Evolutionary conservation across 768 basidiomycete species (phyloP).

Genomic region (Suillus alpinus): DNA sequence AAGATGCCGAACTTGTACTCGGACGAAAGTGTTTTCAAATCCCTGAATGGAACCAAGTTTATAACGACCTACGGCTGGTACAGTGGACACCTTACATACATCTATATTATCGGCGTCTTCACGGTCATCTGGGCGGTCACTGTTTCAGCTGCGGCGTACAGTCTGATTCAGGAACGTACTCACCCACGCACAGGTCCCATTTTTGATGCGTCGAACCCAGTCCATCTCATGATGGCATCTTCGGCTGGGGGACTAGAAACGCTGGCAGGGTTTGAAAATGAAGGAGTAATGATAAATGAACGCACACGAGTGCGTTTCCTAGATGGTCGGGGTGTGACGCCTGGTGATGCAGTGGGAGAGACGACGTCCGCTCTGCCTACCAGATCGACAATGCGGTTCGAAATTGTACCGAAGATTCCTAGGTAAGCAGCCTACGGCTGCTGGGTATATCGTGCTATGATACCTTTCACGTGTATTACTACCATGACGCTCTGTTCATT

Average conservation of each 20-base stretch:
- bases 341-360: neutral
- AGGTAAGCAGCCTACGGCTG: neutral
- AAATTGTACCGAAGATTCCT: neutral
- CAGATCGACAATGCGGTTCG: neutral
- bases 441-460: neutral
- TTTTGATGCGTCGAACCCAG: neutral
- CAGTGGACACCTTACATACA: neutral
- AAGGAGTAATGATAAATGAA: neutral
- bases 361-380: neutral
- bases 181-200: neutral
- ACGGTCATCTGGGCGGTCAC: neutral
- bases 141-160: neutral
- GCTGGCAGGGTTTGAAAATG: neutral
- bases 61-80: neutral
- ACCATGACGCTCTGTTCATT: too few species aligned
- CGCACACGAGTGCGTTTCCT: neutral
- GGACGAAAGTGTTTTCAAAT: neutral
- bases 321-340: neutral
- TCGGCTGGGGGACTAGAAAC: neutral
- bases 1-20: neutral
- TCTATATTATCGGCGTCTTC: neutral
- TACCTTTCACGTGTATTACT: too few species aligned
- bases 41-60: conserved; percentile 2
- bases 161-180: neutral
- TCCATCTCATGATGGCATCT: neutral